Conservation (phyloP, 495 filamentous ascomycete genomes). For the Penicillium roqueforti region DNA sequence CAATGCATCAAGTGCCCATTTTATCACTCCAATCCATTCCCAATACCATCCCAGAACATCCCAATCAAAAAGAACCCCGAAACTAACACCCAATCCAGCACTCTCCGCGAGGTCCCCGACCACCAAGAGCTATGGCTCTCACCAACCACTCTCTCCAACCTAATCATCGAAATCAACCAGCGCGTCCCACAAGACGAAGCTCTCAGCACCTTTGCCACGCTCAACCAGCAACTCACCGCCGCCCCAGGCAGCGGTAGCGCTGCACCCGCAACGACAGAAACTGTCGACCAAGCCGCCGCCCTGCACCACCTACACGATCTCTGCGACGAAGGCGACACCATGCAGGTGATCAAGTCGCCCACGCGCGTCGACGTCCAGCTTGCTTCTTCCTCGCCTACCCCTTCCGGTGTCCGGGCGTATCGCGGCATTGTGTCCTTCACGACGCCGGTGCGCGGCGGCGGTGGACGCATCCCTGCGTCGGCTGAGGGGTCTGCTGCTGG, state of each 20-base stretch:
- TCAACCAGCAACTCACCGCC: slow-evolving; percentile 19
- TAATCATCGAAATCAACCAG: slow-evolving; percentile 87
- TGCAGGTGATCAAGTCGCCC: slow-evolving; percentile 51
- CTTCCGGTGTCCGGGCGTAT: slow-evolving; percentile 23
- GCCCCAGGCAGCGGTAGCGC: slow-evolving; percentile 26
- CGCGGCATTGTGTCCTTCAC: slow-evolving; percentile 31
- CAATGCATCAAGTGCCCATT: not conserved
- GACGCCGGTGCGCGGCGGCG: slow-evolving; percentile 19
- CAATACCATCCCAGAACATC: not conserved
- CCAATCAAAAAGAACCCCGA: slow-evolving; percentile 4
- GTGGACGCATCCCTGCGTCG: slow-evolving; percentile 2
- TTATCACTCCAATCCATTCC: not conserved
- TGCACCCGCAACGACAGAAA: slow-evolving; percentile 21
- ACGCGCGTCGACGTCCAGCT: slow-evolving; percentile 32
- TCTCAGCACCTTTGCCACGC: slow-evolving; percentile 26
- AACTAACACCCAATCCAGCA: slow-evolving; percentile 44
- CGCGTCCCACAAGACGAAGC: slow-evolving; percentile 49
- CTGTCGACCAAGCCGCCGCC: slow-evolving; percentile 62
- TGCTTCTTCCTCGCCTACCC: slow-evolving; percentile 10
- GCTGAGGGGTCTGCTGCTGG: slow-evolving; percentile 7
- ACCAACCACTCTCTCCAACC: slow-evolving; percentile 65
- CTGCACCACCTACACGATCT: slow-evolving; percentile 75
- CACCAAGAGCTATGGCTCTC: slow-evolving; percentile 94
- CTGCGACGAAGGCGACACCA: slow-evolving; percentile 53
- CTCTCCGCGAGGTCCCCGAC: slow-evolving; percentile 84